These are phyloP conservation scores for Xylariaceae sp. DNA, from an alignment of 2,329 filamentous ascomycete genomes.

Conservation along the genomic window DNA sequence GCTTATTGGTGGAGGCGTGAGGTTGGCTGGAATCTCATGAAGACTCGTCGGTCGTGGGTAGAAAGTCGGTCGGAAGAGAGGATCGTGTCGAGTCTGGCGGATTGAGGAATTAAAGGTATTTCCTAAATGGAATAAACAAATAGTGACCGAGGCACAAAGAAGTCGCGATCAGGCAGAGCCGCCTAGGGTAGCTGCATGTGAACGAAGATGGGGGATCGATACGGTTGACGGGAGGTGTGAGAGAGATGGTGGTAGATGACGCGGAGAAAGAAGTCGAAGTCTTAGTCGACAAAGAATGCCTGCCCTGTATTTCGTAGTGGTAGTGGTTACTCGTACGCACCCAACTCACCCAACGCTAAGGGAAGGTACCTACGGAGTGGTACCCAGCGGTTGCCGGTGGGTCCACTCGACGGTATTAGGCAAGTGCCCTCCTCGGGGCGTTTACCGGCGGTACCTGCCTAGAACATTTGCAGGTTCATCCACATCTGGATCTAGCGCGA, in stretches of 20 bases:
- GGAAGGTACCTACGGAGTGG: too few species aligned
- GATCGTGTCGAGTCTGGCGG: neutral
- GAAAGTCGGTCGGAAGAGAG: conserved; percentile 1
- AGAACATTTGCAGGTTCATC: neutral
- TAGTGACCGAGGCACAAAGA: neutral
- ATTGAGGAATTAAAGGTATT: too few species aligned
- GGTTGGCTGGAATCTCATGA: neutral
- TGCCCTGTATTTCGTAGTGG: too few species aligned
- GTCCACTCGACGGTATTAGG: neutral
- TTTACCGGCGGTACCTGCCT: neutral
- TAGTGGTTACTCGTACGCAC: neutral
- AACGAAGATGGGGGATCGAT: neutral
- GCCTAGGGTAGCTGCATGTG: neutral
- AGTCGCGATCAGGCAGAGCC: conserved; percentile 2
- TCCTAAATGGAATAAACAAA: neutral
- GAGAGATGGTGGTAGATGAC: conserved; percentile 7
- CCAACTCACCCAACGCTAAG: neutral
- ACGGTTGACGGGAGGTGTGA: conserved; percentile 6
- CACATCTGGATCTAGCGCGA: too few species aligned
- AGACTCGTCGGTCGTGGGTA: conserved; percentile 5
- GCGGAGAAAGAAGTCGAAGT: conserved; percentile 18
- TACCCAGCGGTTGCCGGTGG: neutral
- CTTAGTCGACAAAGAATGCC: neutral
- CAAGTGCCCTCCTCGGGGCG: neutral
- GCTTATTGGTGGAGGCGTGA: conserved; percentile 1